These are phyloP conservation scores for Trichoderma aggressivum DNA, from an alignment of 2,329 filamentous ascomycete genomes.

Conservation along the genomic window DNA sequence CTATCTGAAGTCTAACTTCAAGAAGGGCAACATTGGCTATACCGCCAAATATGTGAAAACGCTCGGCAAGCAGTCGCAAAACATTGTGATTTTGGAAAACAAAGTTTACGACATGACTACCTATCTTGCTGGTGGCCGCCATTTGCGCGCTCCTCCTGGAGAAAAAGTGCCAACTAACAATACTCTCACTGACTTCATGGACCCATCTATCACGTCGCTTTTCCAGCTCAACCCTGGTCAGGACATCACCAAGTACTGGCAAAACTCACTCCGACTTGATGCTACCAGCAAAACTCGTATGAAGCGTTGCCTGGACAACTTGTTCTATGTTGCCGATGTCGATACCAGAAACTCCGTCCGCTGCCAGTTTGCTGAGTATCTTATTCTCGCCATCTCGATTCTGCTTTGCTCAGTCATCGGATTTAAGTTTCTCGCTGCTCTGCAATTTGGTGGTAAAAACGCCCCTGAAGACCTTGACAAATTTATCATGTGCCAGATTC, in stretches of 20 bases:
- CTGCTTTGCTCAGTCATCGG: constrained; percentile 76
- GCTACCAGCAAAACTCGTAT: constrained; percentile 59
- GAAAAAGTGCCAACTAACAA: constrained; percentile 43
- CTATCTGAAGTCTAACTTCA: constrained; percentile 71
- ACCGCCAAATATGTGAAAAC: constrained; percentile 72
- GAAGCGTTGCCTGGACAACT: constrained; percentile 81
- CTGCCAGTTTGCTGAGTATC: constrained; percentile 86
- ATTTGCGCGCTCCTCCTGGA: constrained; percentile 55
- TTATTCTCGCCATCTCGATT: constrained; percentile 80
- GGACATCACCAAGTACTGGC: constrained; percentile 81
- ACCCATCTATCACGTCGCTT: constrained; percentile 65
- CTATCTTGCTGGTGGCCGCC: constrained; percentile 74
- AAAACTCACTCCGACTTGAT: constrained; percentile 59
- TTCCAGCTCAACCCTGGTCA: constrained; percentile 73
- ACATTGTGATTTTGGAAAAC: constrained; percentile 74
- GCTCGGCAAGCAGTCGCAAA: constrained; percentile 58
- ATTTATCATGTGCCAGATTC: constrained; percentile 96
- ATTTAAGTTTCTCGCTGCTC: constrained; percentile 95
- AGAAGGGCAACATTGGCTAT: constrained; percentile 85
- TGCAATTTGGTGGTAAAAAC: constrained; percentile 90
- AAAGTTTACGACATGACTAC: constrained; percentile 86
- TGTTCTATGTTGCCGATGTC: constrained; percentile 90
- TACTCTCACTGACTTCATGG: constrained; percentile 75
- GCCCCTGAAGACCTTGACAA: constrained; percentile 96
- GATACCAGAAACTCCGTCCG: constrained; percentile 84